Conservation (phyloP, 1,284 basidiomycete species). For the Malassezia psittaci region DNA sequence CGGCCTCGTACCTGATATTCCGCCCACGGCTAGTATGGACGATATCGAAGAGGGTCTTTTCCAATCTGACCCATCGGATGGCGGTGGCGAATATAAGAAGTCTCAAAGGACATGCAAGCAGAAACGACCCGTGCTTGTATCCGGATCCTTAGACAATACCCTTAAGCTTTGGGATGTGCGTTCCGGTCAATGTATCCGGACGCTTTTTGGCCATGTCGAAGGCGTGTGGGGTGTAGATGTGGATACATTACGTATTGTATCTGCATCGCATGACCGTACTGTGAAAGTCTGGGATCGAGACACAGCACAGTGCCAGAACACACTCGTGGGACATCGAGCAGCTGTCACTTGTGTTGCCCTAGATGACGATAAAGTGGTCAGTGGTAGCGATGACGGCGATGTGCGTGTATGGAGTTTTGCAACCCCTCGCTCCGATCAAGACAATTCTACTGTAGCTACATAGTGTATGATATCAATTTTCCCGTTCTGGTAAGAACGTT, state of each 20-base stretch:
- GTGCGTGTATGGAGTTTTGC: conserved; percentile 50
- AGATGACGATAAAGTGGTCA: conserved; percentile 89
- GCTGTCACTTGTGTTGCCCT: conserved; percentile 83
- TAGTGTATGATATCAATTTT: conserved; percentile 1
- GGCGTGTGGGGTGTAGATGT: conserved; percentile 92
- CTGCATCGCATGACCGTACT: conserved; percentile 81
- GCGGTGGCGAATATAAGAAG: not conserved
- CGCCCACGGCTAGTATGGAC: conserved; percentile 37
- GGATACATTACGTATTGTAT: conserved; percentile 82
- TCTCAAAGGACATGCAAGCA: not conserved
- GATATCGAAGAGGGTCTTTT: conserved; percentile 33
- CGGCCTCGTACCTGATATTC: conserved; percentile 34
- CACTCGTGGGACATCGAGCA: conserved; percentile 84
- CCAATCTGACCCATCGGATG: conserved; percentile 1
- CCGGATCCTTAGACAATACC: conserved; percentile 87
- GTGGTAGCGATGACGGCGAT: conserved; percentile 79
- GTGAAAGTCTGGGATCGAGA: conserved; percentile 85
- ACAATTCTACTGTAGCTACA: not conserved
- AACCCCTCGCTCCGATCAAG: not conserved
- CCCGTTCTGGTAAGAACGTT: conserved; percentile 5
- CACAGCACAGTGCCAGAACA: conserved; percentile 74
- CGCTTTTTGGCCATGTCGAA: conserved; percentile 83
- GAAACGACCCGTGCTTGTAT: conserved; percentile 60
- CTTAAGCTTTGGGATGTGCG: conserved; percentile 95
- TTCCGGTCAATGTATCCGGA: conserved; percentile 65